Percentiles rank a stretch among this genome's conserved stretches.
Evolutionary conservation across 495 filamentous ascomycete genomes (phyloP).

Genomic region (Xylaria venustula): DNA sequence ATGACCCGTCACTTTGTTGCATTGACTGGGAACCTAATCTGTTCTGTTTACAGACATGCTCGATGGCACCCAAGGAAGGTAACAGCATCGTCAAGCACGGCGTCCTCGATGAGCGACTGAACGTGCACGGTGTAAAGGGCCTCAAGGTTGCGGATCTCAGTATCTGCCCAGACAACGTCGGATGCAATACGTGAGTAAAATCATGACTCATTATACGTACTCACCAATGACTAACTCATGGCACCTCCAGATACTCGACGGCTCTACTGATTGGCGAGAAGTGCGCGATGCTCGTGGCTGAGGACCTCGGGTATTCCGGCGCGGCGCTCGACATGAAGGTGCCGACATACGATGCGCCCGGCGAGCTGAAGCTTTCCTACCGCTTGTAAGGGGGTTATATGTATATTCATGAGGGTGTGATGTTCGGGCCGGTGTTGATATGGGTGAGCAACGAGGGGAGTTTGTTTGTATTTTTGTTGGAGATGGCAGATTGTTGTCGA

Average conservation of each 20-base stretch:
- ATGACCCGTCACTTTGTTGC: not conserved
- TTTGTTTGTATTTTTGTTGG: not conserved
- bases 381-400: slow-evolving; percentile 19
- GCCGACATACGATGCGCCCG: slow-evolving; percentile 58
- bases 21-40: slow-evolving; percentile 2
- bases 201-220: no score
- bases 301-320: slow-evolving; percentile 75
- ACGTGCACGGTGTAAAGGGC: slow-evolving; percentile 76
- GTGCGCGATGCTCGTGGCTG: slow-evolving; percentile 66
- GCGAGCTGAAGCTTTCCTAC: slow-evolving; percentile 40
- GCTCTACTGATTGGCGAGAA: slow-evolving; percentile 86
- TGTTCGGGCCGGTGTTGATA: not conserved
- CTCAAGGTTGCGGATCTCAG: slow-evolving; percentile 80
- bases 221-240: not conserved
- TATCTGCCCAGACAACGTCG: slow-evolving; percentile 81
- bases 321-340: slow-evolving; percentile 76
- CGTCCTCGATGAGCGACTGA: slow-evolving; percentile 75
- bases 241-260: slow-evolving; percentile 53
- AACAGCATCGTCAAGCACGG: slow-evolving; percentile 80
- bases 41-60: slow-evolving; percentile 60
- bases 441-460: no score
- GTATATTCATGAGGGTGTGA: not conserved
- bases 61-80: slow-evolving; percentile 76
- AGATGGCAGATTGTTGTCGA: not conserved
- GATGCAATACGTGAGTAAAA: slow-evolving; percentile 67